phyloP scores from a whole-genome alignment of 495 filamentous ascomycete genomes.

The Lepraria neglecta region DNA sequence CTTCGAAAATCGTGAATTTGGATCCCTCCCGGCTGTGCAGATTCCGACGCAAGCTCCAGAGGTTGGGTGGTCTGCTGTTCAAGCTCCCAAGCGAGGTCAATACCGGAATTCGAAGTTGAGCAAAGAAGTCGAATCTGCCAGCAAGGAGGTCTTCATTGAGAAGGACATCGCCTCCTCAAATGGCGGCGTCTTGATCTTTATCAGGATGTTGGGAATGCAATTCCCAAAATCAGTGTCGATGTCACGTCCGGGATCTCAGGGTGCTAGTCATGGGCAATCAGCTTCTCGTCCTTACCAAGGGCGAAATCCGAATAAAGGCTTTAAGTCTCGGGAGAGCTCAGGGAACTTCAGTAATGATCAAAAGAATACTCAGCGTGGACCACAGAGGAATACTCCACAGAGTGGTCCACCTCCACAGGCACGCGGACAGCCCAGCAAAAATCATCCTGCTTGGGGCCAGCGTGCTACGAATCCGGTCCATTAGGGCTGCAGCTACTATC shows the following conservation, averaged over 20 bases:
- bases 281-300: constrained; percentile 9
- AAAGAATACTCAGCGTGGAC: constrained; percentile 14
- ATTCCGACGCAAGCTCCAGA: constrained; percentile 57
- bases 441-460: constrained; percentile 17
- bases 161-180: constrained; percentile 7
- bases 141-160: constrained; percentile 23
- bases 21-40: constrained; percentile 63
- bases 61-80: constrained; percentile 46
- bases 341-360: constrained; percentile 15
- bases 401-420: constrained; percentile 6
- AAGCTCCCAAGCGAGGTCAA: constrained; percentile 37
- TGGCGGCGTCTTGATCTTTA: constrained; percentile 27
- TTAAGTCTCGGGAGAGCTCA: constrained; percentile 22
- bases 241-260: constrained; percentile 29
- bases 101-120: constrained; percentile 32
- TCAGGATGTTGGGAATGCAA: constrained; percentile 40
- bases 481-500: constrained; percentile 4
- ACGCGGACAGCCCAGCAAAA: constrained; percentile 10
- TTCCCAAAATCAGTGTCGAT: constrained; percentile 38
- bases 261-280: constrained; percentile 7
- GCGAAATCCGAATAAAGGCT: constrained; percentile 19
- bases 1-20: constrained; percentile 77
- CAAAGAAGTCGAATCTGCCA: constrained; percentile 24
- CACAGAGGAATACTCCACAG: constrained; percentile 10
- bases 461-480: constrained; percentile 15